Conservation (phyloP, 345 rosid species). For the Populus ilicifolia region DNA sequence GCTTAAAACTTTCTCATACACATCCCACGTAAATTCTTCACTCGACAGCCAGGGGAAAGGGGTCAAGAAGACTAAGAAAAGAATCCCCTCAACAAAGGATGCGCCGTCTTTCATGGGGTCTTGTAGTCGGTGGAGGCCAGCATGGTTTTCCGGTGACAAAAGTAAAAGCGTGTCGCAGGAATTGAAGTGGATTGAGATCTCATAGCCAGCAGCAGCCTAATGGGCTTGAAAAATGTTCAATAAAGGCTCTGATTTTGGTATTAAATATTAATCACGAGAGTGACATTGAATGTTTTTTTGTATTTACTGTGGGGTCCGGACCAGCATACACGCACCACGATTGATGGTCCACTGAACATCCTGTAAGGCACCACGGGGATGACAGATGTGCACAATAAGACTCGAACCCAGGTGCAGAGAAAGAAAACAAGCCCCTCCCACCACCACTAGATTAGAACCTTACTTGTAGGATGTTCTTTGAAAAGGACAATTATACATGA, state of each 20-base stretch:
- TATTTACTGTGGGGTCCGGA: no score
- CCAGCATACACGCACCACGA: no score
- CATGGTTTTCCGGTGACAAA: slow-evolving; percentile 6
- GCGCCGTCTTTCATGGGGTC: not conserved
- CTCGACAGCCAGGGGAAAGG: not conserved
- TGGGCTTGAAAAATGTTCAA: not conserved
- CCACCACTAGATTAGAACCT: no score
- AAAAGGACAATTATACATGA: not conserved
- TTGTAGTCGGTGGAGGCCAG: not conserved
- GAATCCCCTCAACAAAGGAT: not conserved
- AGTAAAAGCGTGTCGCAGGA: not conserved
- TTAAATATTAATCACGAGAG: not conserved
- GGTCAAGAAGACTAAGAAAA: not conserved
- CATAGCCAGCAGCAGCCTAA: not conserved
- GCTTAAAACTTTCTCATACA: no score
- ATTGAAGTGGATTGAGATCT: not conserved
- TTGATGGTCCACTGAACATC: no score
- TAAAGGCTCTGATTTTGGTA: not conserved
- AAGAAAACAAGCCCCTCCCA: no score
- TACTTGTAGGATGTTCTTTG: no score
- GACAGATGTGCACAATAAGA: no score
- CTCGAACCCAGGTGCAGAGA: no score
- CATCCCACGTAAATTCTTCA: not conserved
- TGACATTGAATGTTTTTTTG: not conserved
- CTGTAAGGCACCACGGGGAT: no score